Evolutionary conservation across 192 early-diverging fungal genomes (phyloP), one percentile per base, ranked within the genome.

Genomic region (Mortierella hygrophila): DNA sequence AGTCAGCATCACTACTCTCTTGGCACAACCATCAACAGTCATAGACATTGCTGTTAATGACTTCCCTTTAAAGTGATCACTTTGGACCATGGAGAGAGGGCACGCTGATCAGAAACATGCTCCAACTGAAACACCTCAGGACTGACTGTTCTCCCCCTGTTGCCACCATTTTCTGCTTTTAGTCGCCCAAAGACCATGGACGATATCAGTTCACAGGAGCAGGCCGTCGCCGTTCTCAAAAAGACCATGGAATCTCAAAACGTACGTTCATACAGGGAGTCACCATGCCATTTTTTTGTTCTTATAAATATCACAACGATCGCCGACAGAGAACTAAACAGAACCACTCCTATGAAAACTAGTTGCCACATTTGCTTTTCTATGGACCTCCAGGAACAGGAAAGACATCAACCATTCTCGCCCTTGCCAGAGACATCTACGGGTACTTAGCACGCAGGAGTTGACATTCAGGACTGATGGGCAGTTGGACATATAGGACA

Each of bases 311-410:
- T n/a, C 38, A 9, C 20, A 44, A 8, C 16, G 6, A 21, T 82
- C 70, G 35, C 35, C 35, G 35, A 18, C 46, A 44, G 42, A 38
- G 42, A 20, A 44, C 26, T 29, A 38, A 60, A 38, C 16, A 29
- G 9, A 18, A 60, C 9, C 46, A 57, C 38, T 90, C 2, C 37
- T 26, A 55, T 23, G 52, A 2, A 7, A 29, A 26, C 1, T 65
- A 97, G 96, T 91, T 99, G 41, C 98, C 98, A 20, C 98, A 99
- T 84, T 90, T 99, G 37, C 88, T 99, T 41, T 99, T 99, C 86
- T 99, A 98, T 89, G 98, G 98, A n/a, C 97, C 97, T 54, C 96
- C 98, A 49, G 98, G 98, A 41, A 99, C 97, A 0, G 98, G 98
- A 83, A 99, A 99, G 88, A 99, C 98, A 6, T 97, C 96, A 1